These are phyloP conservation scores for Vaccinium corymbosum DNA, from an alignment of 148 eudicot species.

Conservation along the genomic window DNA sequence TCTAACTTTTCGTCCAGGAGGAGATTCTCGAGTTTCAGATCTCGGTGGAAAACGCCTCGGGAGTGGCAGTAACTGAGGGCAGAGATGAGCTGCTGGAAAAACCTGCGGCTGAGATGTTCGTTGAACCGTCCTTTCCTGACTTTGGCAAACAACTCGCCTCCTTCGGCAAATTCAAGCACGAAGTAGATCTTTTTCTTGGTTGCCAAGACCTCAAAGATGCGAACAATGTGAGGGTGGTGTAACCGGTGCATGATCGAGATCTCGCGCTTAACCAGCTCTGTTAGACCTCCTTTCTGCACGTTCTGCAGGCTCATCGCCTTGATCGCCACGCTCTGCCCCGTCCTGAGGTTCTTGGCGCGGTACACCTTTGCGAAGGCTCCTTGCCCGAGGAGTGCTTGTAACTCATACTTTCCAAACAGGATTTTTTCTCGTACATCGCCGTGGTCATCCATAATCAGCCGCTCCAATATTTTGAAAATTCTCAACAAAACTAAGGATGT, in stretches of 20 bases:
- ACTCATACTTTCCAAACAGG: conserved; percentile 51
- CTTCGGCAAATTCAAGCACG: conserved; percentile 64
- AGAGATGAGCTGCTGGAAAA: conserved; percentile 62
- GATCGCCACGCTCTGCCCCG: conserved; percentile 61
- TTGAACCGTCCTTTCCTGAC: conserved; percentile 48
- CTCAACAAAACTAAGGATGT: conserved; percentile 6
- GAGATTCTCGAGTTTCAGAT: conserved; percentile 63
- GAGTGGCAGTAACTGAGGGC: conserved; percentile 62
- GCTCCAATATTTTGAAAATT: not conserved
- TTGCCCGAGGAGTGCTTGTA: conserved; percentile 52
- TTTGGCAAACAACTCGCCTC: conserved; percentile 66
- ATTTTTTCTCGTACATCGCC: not conserved
- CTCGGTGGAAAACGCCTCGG: conserved; percentile 65
- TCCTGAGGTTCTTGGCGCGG: conserved; percentile 42
- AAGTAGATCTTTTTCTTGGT: conserved; percentile 55
- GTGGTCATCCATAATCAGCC: not conserved
- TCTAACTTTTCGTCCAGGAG: conserved; percentile 59
- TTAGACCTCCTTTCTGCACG: conserved; percentile 29
- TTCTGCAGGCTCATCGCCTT: conserved; percentile 46
- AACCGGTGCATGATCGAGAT: conserved; percentile 55
- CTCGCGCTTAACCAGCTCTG: conserved; percentile 44
- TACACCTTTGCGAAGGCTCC: conserved; percentile 76
- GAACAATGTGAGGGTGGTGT: conserved; percentile 56
- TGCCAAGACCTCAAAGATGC: conserved; percentile 56
- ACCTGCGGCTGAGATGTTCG: conserved; percentile 63